A percentile compares a stretch with the other conserved stretches of the same genome.
Evolutionary conservation across 768 basidiomycete species (phyloP).

Genomic region (Suillus ampliporus): DNA sequence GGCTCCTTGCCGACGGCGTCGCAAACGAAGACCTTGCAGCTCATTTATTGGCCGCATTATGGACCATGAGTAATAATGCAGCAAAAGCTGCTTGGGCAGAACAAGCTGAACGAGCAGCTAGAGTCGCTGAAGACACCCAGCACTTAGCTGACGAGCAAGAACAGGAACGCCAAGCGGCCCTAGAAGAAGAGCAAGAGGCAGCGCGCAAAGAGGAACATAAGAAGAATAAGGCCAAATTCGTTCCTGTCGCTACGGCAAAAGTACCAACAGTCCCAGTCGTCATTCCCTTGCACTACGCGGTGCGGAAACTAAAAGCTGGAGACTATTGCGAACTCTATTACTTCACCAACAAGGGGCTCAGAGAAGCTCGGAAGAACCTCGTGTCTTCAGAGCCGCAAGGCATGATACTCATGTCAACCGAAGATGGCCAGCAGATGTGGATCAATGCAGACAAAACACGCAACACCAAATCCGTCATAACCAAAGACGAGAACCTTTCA

Average conservation of each 20-base stretch:
- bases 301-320: background rate
- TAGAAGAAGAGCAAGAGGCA: background rate
- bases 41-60: background rate
- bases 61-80: background rate
- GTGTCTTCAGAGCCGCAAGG: too few relatives aligned
- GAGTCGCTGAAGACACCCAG: background rate
- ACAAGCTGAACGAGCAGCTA: background rate
- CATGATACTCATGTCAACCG: too few relatives aligned
- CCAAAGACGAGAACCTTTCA: too few relatives aligned
- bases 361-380: background rate
- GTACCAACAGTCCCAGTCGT: background rate
- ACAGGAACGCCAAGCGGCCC: too few relatives aligned
- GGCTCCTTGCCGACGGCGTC: too few relatives aligned
- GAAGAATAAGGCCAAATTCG: constrained; percentile 7
- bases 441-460: background rate
- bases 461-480: too few relatives aligned
- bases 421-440: background rate
- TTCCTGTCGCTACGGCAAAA: background rate
- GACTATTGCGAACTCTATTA: constrained; percentile 11
- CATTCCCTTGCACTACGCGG: background rate
- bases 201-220: background rate
- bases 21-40: too few relatives aligned
- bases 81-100: background rate
- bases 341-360: constrained; percentile 5
- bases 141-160: background rate